phyloP scores from a whole-genome alignment of 2,329 filamentous ascomycete genomes.

The Colletotrichum plurivorum region DNA sequence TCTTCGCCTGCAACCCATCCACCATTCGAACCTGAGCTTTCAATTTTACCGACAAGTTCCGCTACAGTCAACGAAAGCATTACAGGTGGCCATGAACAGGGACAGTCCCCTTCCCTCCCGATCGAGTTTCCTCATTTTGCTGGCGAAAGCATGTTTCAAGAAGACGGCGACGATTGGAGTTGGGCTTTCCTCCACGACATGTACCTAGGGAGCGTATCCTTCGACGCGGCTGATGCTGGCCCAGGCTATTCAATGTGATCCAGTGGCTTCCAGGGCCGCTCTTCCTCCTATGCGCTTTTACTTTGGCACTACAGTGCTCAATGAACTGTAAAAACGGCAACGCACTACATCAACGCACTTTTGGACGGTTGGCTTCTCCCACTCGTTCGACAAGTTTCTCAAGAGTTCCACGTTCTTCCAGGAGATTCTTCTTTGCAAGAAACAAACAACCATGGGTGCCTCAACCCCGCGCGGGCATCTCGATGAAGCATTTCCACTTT shows the following conservation, averaged over 20 bases:
- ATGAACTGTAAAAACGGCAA: too few relatives aligned
- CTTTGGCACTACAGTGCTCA: background rate
- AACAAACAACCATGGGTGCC: too few relatives aligned
- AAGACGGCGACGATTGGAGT: conserved; percentile 20
- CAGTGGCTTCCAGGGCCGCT: background rate
- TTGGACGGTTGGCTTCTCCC: too few relatives aligned
- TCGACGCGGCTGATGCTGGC: background rate
- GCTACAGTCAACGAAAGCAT: background rate
- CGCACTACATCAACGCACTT: too few relatives aligned
- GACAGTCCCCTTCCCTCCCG: background rate
- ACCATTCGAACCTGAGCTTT: too few relatives aligned
- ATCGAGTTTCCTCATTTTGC: background rate
- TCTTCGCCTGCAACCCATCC: too few relatives aligned
- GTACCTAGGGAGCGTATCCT: conserved; percentile 15
- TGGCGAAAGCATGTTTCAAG: background rate
- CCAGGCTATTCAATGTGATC: background rate
- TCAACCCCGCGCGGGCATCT: too few relatives aligned
- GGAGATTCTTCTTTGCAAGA: too few relatives aligned
- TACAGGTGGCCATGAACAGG: background rate
- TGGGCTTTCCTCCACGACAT: conserved; percentile 27
- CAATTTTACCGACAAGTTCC: too few relatives aligned
- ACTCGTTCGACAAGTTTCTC: too few relatives aligned
- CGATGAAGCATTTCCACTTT: too few relatives aligned
- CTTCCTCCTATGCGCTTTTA: background rate
- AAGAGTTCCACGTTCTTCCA: too few relatives aligned